phyloP scores from a whole-genome alignment of 805 yeast genomes.

The Candida chauliodis region DNA sequence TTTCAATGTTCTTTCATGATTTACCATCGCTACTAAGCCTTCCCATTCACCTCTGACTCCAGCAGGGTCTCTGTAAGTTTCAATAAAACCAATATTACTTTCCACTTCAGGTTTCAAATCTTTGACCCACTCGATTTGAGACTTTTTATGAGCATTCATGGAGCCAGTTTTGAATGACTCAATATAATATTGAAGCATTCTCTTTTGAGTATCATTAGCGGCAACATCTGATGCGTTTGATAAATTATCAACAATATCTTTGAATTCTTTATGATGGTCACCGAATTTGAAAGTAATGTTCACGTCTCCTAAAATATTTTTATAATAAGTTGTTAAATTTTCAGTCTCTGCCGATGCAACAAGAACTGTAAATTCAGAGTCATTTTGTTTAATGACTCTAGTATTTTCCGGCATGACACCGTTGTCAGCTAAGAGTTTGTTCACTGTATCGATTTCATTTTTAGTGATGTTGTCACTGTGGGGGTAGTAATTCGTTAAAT shows the following conservation, averaged over 20 bases:
- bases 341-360: slow-evolving; percentile 63
- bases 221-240: slow-evolving; percentile 55
- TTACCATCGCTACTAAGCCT: slow-evolving; percentile 85
- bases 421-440: slow-evolving; percentile 57
- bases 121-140: slow-evolving; percentile 85
- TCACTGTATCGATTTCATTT: slow-evolving; percentile 63
- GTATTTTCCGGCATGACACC: slow-evolving; percentile 79
- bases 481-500: slow-evolving; percentile 70
- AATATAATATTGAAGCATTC: slow-evolving; percentile 64
- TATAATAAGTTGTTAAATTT: slow-evolving; percentile 48
- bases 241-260: slow-evolving; percentile 52
- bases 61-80: slow-evolving; percentile 88
- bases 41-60: slow-evolving; percentile 95
- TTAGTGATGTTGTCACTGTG: slow-evolving; percentile 43
- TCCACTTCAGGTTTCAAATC: slow-evolving; percentile 70
- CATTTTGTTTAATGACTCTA: slow-evolving; percentile 57
- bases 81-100: slow-evolving; percentile 86
- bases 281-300: slow-evolving; percentile 65
- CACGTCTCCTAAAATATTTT: slow-evolving; percentile 29
- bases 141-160: slow-evolving; percentile 77
- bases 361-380: slow-evolving; percentile 49
- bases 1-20: slow-evolving; percentile 79
- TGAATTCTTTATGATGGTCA: slow-evolving; percentile 69
- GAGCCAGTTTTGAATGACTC: slow-evolving; percentile 77
- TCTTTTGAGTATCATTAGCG: slow-evolving; percentile 68